Percentiles rank a stretch among this genome's conserved stretches.
phyloP scores from a whole-genome alignment of 2,329 filamentous ascomycete genomes.

The Aquanectria penicillioides region DNA sequence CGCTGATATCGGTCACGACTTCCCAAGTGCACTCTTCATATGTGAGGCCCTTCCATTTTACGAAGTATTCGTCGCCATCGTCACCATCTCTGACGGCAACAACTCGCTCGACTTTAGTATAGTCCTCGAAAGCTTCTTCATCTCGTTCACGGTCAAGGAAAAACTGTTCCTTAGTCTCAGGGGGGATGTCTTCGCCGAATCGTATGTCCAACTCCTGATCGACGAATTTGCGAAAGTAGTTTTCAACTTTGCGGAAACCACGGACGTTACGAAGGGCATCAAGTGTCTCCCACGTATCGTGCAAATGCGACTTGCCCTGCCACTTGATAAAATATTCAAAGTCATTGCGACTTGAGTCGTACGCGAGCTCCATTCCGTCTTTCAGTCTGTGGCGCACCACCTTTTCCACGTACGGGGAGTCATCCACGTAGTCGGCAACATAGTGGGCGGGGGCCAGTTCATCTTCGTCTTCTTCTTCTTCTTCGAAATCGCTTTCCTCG shows the following conservation, averaged over 20 bases:
- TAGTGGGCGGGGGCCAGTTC: slow-evolving; percentile 72
- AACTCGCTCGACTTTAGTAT: slow-evolving; percentile 91
- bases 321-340: slow-evolving; percentile 97
- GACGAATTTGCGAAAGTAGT: slow-evolving; percentile 89
- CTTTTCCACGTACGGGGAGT: slow-evolving; percentile 86
- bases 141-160: slow-evolving; percentile 94
- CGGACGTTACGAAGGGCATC: slow-evolving; percentile 79
- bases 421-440: slow-evolving; percentile 75
- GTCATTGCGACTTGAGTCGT: slow-evolving; percentile 73
- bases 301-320: slow-evolving; percentile 94
- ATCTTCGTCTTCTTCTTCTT: slow-evolving; percentile 73
- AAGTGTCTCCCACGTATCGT: slow-evolving; percentile 93
- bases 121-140: slow-evolving; percentile 87
- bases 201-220: slow-evolving; percentile 82
- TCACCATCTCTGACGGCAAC: slow-evolving; percentile 86
- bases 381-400: slow-evolving; percentile 87
- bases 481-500: slow-evolving; percentile 73
- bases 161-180: slow-evolving; percentile 92
- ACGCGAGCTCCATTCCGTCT: slow-evolving; percentile 69
- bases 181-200: slow-evolving; percentile 78
- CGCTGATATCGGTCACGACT: slow-evolving; percentile 75
- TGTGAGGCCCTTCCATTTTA: slow-evolving; percentile 96
- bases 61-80: slow-evolving; percentile 85
- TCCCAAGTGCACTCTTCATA: slow-evolving; percentile 99
- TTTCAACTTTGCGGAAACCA: slow-evolving; percentile 89